Evolutionary conservation across 805 yeast genomes (phyloP), one percentile per base, ranked within the genome.

Genomic region (Ogataea zsoltii): DNA sequence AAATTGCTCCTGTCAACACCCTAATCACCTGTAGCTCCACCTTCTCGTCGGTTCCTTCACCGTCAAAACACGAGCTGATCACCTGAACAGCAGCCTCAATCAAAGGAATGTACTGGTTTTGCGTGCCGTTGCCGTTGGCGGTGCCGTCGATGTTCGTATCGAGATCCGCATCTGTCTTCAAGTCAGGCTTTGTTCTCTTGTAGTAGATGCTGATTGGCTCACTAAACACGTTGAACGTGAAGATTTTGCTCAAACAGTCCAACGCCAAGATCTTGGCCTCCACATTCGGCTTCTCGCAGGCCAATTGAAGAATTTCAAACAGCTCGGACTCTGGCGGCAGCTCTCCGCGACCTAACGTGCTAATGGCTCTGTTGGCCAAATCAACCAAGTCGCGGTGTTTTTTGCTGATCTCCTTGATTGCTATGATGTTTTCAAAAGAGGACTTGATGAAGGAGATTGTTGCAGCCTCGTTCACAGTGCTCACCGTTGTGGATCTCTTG

Each of bases 11-110:
- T 62, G 92, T 84, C 41, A 95, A 71, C 0, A 97, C 97, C 59
- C 96, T 82, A 26, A 92, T 85, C 11, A 94, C 92, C 68, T 95
- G 99, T 45, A 94, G 69, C 69, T 95, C 99, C 28, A 95, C 80
- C 46, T 77, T 82, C 18, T 87, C 87, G 61, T 91, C 96, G 0
- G 98, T 89, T 1, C 90, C 89, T 65, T 94, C 99, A 33, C 96
- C 96, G 50, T 85, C 88, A 63, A 88, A 92, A 53, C 96, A 86
- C 19, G 84, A 81, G 18, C 94, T 80, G 17, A 91, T 87, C 13
- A 90, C 86, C 52, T 85, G 85, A 33, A 92, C 86, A 0, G 96
- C 89, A 18, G 86, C 85, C 61, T 88, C 94, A 25, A 94, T 82
- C 49, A 88, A 61, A 17, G 76, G 75, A 15, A 80, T 74, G 38